These are phyloP conservation scores for Chytriomyces hyalinus DNA, from an alignment of 192 early-diverging fungal genomes.

Conservation along the genomic window DNA sequence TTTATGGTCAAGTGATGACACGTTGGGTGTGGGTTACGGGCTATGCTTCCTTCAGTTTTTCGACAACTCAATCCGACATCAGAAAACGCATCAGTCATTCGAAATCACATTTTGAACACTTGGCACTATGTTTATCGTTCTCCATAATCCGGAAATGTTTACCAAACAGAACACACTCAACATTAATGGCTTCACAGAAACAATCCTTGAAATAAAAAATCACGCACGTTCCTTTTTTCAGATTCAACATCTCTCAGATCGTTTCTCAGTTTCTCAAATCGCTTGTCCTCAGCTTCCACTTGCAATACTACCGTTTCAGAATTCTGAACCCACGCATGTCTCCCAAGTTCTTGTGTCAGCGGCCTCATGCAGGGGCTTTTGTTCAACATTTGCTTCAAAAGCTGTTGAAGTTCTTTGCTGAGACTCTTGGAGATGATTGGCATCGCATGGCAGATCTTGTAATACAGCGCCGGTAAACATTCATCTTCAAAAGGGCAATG, in stretches of 20 bases:
- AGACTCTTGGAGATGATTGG: conserved; percentile 34
- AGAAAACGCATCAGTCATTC: too few species aligned
- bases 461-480: conserved; percentile 42
- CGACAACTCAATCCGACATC: too few species aligned
- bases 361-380: conserved; percentile 50
- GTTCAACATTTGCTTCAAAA: conserved; percentile 49
- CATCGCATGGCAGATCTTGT: conserved; percentile 48
- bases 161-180: too few species aligned
- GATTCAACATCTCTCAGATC: conserved; percentile 55
- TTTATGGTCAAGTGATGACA: too few species aligned
- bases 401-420: conserved; percentile 34
- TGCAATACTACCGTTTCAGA: conserved; percentile 41
- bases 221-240: not conserved
- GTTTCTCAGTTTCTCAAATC: conserved; percentile 47
- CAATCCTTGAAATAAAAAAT: too few species aligned
- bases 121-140: too few species aligned
- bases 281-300: conserved; percentile 45
- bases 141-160: too few species aligned
- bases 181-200: too few species aligned
- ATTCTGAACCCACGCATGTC: conserved; percentile 50
- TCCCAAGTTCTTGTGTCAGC: not conserved
- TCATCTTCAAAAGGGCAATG: conserved; percentile 57
- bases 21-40: too few species aligned
- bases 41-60: too few species aligned
- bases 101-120: too few species aligned